Conservation (phyloP, 2,329 filamentous ascomycete genomes). For the Diaporthe sp. region DNA sequence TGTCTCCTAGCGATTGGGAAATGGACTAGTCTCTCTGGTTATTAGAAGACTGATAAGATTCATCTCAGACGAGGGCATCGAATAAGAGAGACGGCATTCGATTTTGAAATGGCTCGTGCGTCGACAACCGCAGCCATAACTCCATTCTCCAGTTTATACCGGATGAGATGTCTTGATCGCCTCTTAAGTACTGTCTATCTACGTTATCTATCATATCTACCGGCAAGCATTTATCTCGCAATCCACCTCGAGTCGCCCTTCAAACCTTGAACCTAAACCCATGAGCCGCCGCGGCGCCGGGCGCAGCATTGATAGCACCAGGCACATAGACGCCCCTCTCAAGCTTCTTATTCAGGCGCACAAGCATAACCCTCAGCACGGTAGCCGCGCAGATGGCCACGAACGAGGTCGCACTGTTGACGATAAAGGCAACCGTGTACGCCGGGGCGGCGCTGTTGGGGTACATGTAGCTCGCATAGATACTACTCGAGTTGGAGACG, state of each 20-base stretch:
- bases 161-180: neutral
- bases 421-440: slow-evolving; percentile 72
- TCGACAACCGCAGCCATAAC: no score
- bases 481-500: slow-evolving; percentile 76
- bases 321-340: slow-evolving; percentile 72
- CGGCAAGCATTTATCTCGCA: no score
- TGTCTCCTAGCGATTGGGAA: no score
- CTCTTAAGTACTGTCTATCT: no score
- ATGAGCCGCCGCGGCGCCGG: slow-evolving; percentile 68
- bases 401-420: slow-evolving; percentile 76
- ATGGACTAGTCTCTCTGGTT: no score
- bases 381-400: slow-evolving; percentile 76
- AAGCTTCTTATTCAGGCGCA: slow-evolving; percentile 77
- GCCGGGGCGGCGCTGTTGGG: slow-evolving; percentile 60
- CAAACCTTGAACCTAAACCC: slow-evolving; percentile 78
- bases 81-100: no score
- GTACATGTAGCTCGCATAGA: slow-evolving; percentile 80
- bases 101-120: no score
- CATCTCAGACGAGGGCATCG: no score
- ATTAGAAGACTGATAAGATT: no score
- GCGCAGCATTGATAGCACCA: slow-evolving; percentile 69
- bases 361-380: slow-evolving; percentile 73
- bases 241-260: no score
- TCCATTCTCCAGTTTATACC: neutral
- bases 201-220: no score